Percentiles rank a stretch among this genome's conserved stretches.
Evolutionary conservation across 2,329 filamentous ascomycete genomes (phyloP).

Genomic region (Fusarium keratoplasticum): DNA sequence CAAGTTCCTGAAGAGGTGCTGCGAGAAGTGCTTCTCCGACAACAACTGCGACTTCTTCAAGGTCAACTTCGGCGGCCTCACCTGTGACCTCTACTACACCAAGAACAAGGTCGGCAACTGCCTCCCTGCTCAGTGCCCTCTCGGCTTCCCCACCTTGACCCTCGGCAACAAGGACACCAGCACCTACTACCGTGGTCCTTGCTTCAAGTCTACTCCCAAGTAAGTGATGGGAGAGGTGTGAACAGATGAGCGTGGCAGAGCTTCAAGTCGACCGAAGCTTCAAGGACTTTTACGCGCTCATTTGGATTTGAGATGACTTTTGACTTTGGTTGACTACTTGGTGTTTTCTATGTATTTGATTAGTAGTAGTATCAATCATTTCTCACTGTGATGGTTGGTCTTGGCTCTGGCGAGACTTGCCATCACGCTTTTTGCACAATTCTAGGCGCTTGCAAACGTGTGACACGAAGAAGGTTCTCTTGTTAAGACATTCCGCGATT

Average conservation of each 20-base stretch:
- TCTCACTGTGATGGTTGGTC: not conserved
- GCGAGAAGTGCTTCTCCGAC: not conserved
- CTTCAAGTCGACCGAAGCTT: not conserved
- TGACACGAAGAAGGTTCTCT: not conserved
- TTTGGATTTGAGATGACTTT: not conserved
- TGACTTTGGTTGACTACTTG: not conserved
- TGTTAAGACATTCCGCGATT: not conserved
- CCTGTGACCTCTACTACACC: not conserved
- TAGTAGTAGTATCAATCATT: not conserved
- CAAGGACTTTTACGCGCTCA: not conserved
- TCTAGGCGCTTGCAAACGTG: not conserved
- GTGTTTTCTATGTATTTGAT: not conserved
- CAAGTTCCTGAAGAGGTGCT: not conserved
- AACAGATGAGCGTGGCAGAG: not conserved
- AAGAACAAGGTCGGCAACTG: not conserved
- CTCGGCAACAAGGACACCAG: not conserved
- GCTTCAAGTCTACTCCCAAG: not conserved
- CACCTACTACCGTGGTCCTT: not conserved
- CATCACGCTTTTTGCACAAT: not conserved
- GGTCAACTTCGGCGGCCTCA: not conserved
- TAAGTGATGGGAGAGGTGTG: not conserved
- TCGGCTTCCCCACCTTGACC: not conserved
- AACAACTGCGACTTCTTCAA: not conserved
- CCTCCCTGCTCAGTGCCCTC: not conserved
- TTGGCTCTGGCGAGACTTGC: not conserved